Evolutionary conservation across 495 filamentous ascomycete species (phyloP), one percentile per base, ranked within the genome.

Genomic region (Neurospora sp.): DNA sequence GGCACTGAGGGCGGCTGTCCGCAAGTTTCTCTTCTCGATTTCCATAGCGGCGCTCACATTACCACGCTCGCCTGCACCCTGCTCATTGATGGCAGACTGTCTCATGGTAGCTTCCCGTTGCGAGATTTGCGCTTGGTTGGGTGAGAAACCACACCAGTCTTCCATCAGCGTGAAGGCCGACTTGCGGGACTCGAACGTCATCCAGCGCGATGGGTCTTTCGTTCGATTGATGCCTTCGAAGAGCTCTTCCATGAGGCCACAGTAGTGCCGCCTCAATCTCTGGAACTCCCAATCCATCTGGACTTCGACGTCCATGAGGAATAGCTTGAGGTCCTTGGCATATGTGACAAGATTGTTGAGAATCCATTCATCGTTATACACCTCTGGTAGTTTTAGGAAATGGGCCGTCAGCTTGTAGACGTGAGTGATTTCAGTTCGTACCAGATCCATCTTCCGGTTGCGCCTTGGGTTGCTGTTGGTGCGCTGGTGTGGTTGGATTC

Each of bases 211-310:
- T 5, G 94, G 91, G 75, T 97, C 93, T 75, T 90, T 90, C 0
- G 93, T 93, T 44, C 92, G 90, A 77, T 96, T 97, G 74, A 97
- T 91, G 14, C 93, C 93, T 75, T 97, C 93, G 75, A 96, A 98
- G 0, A 99, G 85, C 76, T 94, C 93, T 76, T 98, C 95, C 82
- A 97, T 89, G 59, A 99, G 84, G 1, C 95, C 94, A 81, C 96
- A 99, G 79, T 94, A 99, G 76, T 98, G 94, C 39, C 92, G 91
- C 37, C 96, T 89, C 59, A 99, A 83, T 75, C 92, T 93, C 76
- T 98, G 96, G 79, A 95, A 97, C 75, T 94, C 94, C 92, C 93
- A 97, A 80, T 98, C 94, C 80, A 92, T 95, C 79, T 99, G 96
- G 9, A 98, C 90, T 73, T 97, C 95, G 14, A 91, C 88, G 79